Conservation (phyloP, 192 early-diverging fungal genomes). For the Backusella tarrabulga region DNA sequence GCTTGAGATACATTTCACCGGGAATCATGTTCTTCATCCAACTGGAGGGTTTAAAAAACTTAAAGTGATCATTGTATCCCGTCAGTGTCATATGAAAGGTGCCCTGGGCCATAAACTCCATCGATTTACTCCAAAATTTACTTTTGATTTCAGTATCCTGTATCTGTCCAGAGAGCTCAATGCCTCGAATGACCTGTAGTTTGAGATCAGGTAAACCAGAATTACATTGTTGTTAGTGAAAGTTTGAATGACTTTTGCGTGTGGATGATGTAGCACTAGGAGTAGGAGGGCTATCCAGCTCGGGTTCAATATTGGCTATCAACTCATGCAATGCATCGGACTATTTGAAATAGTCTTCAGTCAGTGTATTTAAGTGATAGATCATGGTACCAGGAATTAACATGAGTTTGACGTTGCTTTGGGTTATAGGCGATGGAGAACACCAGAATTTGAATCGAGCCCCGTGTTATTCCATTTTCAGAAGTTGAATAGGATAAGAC, state of each 20-base stretch:
- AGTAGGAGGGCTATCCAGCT: neutral
- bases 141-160: constrained; percentile 74
- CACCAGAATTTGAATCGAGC: constrained; percentile 59
- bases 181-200: neutral
- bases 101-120: constrained; percentile 84
- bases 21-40: constrained; percentile 95
- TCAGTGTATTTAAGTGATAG: constrained; percentile 81
- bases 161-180: neutral
- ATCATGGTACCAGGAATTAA: constrained; percentile 85
- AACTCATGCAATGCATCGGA: constrained; percentile 25
- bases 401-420: constrained; percentile 69
- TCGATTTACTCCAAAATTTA: constrained; percentile 96
- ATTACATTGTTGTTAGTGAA: neutral
- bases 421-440: constrained; percentile 62
- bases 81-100: constrained; percentile 77
- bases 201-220: neutral
- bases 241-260: neutral
- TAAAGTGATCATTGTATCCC: constrained; percentile 74
- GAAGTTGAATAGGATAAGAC: constrained; percentile 77
- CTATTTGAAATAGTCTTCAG: constrained; percentile 73
- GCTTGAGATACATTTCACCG: constrained; percentile 81
- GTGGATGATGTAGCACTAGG: neutral
- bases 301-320: neutral
- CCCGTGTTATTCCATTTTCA: constrained; percentile 66
- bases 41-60: constrained; percentile 85